A percentile compares a stretch with the other conserved stretches of the same genome.
Conservation (phyloP, 2,329 filamentous ascomycete species). For the Fusarium sp. region DNA sequence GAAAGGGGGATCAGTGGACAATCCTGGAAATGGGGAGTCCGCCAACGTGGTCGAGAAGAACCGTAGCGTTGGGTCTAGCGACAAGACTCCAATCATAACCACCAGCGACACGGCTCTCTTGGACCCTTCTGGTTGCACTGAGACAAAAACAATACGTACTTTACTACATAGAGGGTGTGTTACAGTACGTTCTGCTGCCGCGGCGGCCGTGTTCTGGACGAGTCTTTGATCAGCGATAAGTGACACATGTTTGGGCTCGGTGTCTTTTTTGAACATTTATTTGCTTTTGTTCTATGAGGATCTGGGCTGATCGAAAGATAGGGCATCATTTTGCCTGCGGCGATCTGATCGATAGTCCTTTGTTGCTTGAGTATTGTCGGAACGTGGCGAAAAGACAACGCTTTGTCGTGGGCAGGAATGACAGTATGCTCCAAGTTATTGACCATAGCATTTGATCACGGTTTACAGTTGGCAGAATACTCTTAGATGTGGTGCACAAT, state of each 20-base stretch:
- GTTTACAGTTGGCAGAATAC: too few relatives aligned
- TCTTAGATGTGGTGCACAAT: too few relatives aligned
- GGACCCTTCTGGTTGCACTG: not conserved
- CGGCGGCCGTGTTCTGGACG: not conserved
- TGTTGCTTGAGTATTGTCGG: not conserved
- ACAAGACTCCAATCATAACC: not conserved
- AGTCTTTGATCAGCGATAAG: slow-evolving; percentile 5
- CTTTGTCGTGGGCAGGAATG: not conserved
- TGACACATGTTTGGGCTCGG: not conserved
- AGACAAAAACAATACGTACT: not conserved
- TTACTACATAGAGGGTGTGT: not conserved
- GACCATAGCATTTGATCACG: too few relatives aligned
- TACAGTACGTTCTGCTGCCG: not conserved
- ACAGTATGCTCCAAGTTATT: too few relatives aligned
- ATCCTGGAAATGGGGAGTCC: not conserved
- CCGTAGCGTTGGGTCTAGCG: not conserved
- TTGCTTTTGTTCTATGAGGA: not conserved
- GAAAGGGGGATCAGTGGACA: not conserved
- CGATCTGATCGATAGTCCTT: not conserved
- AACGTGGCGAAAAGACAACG: not conserved
- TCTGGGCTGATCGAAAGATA: not conserved
- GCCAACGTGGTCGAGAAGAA: not conserved
- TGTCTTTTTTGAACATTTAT: not conserved
- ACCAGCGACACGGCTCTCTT: not conserved
- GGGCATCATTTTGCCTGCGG: not conserved